phyloP scores from a whole-genome alignment of 805 yeast genomes.

The Torulaspora maleeae region DNA sequence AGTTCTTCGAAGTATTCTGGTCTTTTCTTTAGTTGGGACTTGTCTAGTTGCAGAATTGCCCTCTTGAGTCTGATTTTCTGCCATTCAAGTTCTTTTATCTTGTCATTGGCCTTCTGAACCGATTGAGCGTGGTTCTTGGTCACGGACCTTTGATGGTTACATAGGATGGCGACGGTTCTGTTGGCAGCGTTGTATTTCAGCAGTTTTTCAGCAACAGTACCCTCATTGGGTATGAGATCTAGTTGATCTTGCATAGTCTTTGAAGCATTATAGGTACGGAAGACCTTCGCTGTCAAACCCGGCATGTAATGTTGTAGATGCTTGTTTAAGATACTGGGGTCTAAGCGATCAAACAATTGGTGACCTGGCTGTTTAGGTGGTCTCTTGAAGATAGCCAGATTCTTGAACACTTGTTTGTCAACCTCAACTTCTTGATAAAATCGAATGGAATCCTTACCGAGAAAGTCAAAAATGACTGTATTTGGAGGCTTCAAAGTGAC shows the following conservation, averaged over 20 bases:
- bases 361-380: constrained; percentile 89
- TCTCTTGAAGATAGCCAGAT: constrained; percentile 79
- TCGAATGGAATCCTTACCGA: constrained; percentile 93
- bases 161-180: constrained; percentile 88
- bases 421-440: constrained; percentile 91
- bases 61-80: constrained; percentile 68
- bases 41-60: constrained; percentile 65
- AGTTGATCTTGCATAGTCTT: constrained; percentile 95
- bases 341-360: constrained; percentile 84
- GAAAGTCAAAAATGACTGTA: constrained; percentile 80
- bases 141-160: constrained; percentile 95
- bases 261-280: constrained; percentile 95
- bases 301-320: constrained; percentile 86
- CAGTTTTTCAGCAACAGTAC: constrained; percentile 82
- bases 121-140: constrained; percentile 78
- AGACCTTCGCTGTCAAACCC: constrained; percentile 92
- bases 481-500: constrained; percentile 80
- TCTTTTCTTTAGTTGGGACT: constrained; percentile 44
- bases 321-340: constrained; percentile 76
- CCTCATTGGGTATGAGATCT: constrained; percentile 78
- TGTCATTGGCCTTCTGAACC: constrained; percentile 73
- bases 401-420: constrained; percentile 85
- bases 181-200: constrained; percentile 91
- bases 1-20: constrained; percentile 62
- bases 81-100: constrained; percentile 78